Base-by-base conservation (phyloP, 495 filamentous ascomycete genomes). In the Bryoglossum gracile region DNA sequence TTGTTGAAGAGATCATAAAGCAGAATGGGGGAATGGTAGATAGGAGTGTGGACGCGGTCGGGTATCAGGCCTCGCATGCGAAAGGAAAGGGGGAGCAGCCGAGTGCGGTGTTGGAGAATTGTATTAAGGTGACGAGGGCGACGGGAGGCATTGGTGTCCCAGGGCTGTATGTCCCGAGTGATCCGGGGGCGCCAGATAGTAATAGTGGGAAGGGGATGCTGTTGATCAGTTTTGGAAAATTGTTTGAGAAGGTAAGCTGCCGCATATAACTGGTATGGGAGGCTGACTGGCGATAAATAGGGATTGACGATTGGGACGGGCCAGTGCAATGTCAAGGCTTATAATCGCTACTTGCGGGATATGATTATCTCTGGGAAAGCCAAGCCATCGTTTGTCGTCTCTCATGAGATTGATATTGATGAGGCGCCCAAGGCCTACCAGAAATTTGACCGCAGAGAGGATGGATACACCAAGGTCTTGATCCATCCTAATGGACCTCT, bases 311-410 rank as follows among this genome's bases (percentile, higher is more conserved):
- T 78, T 8, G 67, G 67, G 8, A 77, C 74, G 21, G 74, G 75
- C 17, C 76, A 81, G 56, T 78, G 75, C 61, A 81, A 82, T 51
- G 75, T 82, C 17, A 81, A 78, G 50, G 63, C 69, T 2, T 80
- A 78, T 51, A 80, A 80, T 53, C 64, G 76, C 14, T 73, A 77
- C 51, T 59, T 80, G 24, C 66, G 75, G 4, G 76, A 80, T 50
- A 57, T 80, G 60, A 80, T 81, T 55, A 73, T 82, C 48, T 65
- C 73, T 2, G 72, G 76, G 32, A 66, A 67, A 32, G 76, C 77
- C 1, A 79, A 75, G 53, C 77, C 77, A 3, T 71, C 65, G 44
- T 79, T 79, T 50, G 73, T 80, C 8, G 53, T 81, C 17, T 74
- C 69, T 1, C 76, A 81, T 44, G 74, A 78, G 51, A 73, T 79